phyloP scores from a whole-genome alignment of 495 filamentous ascomycete species.

The Amniculicola lignicola region DNA sequence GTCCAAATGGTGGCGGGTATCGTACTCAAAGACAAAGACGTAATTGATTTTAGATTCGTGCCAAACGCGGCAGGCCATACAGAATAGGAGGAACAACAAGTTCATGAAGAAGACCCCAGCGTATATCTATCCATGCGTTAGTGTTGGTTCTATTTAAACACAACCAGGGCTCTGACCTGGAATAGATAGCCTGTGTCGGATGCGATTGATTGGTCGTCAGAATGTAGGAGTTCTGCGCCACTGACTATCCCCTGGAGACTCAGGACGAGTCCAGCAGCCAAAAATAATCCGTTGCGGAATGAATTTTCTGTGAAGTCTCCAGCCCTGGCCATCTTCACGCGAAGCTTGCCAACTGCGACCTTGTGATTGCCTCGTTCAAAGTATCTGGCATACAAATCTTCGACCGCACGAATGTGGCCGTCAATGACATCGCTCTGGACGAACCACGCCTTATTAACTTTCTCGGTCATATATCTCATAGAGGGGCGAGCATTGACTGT shows the following conservation, averaged over 20 bases:
- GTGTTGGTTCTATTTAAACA: conserved; percentile 1
- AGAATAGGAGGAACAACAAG: conserved; percentile 71
- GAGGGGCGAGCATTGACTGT: conserved; percentile 71
- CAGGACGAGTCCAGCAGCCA: conserved; percentile 72
- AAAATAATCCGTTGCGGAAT: conserved; percentile 75
- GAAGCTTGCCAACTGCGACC: conserved; percentile 79
- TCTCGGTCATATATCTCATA: conserved; percentile 83
- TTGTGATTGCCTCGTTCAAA: conserved; percentile 90
- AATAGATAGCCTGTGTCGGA: conserved; percentile 70
- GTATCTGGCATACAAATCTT: conserved; percentile 89
- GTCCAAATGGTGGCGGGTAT: conserved; percentile 76
- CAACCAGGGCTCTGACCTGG: conserved; percentile 50
- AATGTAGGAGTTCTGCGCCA: conserved; percentile 52
- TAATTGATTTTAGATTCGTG: conserved; percentile 84
- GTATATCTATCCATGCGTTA: conserved; percentile 61
- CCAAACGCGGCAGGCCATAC: conserved; percentile 78
- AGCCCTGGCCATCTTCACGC: conserved; percentile 60
- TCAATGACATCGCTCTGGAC: conserved; percentile 81
- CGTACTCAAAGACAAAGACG: conserved; percentile 93
- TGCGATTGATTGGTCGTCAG: conserved; percentile 42
- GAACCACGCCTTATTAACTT: conserved; percentile 86
- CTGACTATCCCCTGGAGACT: conserved; percentile 70
- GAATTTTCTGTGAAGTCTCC: conserved; percentile 69
- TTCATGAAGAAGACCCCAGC: conserved; percentile 78
- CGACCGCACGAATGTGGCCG: conserved; percentile 68